phyloP scores from a whole-genome alignment of 2,329 filamentous ascomycete genomes.

The Thielaviopsis euricoi region DNA sequence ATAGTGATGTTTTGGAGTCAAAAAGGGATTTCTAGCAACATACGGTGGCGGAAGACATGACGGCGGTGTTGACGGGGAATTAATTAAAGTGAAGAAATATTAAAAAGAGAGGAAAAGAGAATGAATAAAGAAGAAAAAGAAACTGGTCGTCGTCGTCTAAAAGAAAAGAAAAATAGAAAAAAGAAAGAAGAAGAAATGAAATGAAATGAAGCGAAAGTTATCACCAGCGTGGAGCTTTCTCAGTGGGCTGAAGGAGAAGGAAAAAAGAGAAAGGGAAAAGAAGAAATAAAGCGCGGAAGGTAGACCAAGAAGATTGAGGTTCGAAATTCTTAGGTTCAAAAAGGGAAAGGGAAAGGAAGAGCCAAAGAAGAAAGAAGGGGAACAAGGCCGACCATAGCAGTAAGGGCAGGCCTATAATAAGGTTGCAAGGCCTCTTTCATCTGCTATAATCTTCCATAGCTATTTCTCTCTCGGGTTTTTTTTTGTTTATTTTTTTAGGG shows the following conservation, averaged over 20 bases:
- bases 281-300: not conserved
- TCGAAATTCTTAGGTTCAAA: not conserved
- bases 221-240: constrained; percentile 12
- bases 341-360: not conserved
- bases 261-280: constrained; percentile 1
- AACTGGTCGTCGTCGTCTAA: constrained; percentile 9
- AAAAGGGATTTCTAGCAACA: constrained; percentile 13
- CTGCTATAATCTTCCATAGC: not conserved
- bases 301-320: not conserved
- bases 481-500: not conserved
- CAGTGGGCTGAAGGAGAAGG: constrained; percentile 2
- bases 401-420: not conserved
- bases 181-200: constrained; percentile 11
- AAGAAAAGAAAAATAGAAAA: constrained; percentile 9
- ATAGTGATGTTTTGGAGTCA: constrained; percentile 4
- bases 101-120: constrained; percentile 6
- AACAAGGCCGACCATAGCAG: not conserved
- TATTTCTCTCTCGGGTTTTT: not conserved
- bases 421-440: not conserved
- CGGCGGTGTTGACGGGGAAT: constrained; percentile 12
- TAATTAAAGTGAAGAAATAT: constrained; percentile 11
- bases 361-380: not conserved
- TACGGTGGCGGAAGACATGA: constrained; percentile 22
- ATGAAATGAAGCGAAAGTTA: constrained; percentile 10
- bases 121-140: constrained; percentile 5